phyloP scores from a whole-genome alignment of 306 rosid species.

The Dryas octopetala region DNA sequence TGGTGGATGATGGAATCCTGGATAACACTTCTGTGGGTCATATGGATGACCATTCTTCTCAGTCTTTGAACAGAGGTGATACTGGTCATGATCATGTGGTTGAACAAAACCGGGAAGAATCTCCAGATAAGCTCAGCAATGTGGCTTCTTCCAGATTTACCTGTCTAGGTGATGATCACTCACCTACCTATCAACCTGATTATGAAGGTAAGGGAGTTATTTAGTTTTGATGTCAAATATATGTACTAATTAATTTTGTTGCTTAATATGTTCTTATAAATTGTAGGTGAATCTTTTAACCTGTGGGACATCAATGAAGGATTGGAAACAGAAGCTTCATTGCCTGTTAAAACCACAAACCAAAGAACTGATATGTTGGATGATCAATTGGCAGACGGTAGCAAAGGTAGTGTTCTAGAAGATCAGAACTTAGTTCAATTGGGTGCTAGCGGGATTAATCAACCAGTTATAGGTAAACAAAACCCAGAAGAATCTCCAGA shows the following conservation, averaged over 20 bases:
- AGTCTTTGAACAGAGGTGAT: neutral
- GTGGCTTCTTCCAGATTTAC: neutral
- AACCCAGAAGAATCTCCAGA: neutral
- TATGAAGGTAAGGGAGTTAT: slow-evolving; percentile 15
- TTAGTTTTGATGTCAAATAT: neutral
- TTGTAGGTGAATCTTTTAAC: slow-evolving; percentile 19
- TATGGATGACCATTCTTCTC: slow-evolving; percentile 5
- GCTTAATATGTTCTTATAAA: neutral
- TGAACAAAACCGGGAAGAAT: neutral
- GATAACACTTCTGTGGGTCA: neutral
- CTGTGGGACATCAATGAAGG: neutral
- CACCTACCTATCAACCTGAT: neutral
- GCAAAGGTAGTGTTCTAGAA: slow-evolving; percentile 6
- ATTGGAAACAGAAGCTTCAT: slow-evolving; percentile 15
- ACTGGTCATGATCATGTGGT: neutral
- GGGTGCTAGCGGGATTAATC: neutral
- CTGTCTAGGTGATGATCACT: neutral
- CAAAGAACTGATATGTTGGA: slow-evolving; percentile 1
- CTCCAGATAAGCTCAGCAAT: neutral
- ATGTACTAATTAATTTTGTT: neutral
- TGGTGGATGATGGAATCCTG: neutral
- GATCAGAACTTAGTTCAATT: slow-evolving; percentile 10
- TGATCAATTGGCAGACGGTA: slow-evolving; percentile 7
- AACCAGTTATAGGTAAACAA: neutral
- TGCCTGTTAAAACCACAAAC: neutral